A percentile compares a stretch with the other conserved stretches of the same genome.
These are phyloP conservation scores for Solanum dulcamara DNA, from an alignment of 257 asterid species.

Conservation along the genomic window DNA sequence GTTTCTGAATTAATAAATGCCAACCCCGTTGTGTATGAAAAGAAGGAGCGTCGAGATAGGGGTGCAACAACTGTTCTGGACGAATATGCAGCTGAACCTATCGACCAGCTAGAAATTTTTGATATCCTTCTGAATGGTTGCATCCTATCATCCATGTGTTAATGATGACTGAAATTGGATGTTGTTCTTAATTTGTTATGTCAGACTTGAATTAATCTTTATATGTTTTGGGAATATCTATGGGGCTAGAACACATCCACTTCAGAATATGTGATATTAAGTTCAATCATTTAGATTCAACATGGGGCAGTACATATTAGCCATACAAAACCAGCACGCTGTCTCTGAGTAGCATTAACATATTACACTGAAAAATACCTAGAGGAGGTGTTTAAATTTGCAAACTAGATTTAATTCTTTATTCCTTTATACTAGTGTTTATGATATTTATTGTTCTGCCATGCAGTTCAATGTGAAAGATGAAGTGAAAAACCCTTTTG, in stretches of 20 bases:
- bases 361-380: background rate
- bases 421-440: background rate
- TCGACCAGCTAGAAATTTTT: conserved; percentile 73
- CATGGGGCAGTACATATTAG: background rate
- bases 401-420: background rate
- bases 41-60: conserved; percentile 65
- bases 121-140: conserved; percentile 55
- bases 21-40: conserved; percentile 67
- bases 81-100: conserved; percentile 54
- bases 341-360: background rate
- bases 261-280: background rate
- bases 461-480: background rate
- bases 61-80: conserved; percentile 28
- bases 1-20: conserved; percentile 64
- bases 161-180: background rate
- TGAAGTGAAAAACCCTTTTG: background rate
- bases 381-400: background rate
- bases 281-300: background rate
- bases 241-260: background rate
- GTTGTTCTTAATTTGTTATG: background rate
- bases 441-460: background rate
- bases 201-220: background rate
- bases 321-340: background rate
- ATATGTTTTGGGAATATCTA: background rate
- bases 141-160: background rate